These are phyloP conservation scores for Cryptosporidium felis DNA, from an alignment of 169 alveolate genomes.

Conservation along the genomic window DNA sequence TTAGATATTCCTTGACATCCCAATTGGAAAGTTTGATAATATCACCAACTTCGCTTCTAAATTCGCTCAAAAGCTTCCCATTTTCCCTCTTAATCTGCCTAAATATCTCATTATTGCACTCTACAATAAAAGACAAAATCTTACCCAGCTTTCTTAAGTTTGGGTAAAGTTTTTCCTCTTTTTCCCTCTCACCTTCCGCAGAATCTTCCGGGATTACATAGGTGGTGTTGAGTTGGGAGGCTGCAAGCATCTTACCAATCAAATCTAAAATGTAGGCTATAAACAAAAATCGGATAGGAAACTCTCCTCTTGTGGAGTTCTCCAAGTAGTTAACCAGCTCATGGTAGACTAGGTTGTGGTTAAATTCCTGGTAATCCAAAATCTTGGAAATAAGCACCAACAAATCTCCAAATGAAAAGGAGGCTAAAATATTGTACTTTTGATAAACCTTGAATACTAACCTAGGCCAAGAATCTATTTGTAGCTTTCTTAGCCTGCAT, in stretches of 20 bases:
- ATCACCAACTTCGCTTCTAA: constrained; percentile 4
- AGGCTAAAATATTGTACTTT: constrained; percentile 11
- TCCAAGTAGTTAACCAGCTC: constrained; percentile 10
- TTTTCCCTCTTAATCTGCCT: not conserved
- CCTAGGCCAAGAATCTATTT: constrained; percentile 32
- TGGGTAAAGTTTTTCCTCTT: too few species aligned
- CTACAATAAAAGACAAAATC: not conserved
- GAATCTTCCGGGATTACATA: too few species aligned
- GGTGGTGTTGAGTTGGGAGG: not conserved
- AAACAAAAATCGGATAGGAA: constrained; percentile 5
- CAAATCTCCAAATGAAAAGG: constrained; percentile 39
- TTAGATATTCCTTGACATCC: constrained; percentile 27
- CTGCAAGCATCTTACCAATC: not conserved
- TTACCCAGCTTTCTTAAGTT: not conserved
- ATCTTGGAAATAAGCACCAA: constrained; percentile 23
- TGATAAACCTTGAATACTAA: constrained; percentile 1
- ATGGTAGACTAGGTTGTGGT: not conserved
- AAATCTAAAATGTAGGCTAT: constrained; percentile 4
- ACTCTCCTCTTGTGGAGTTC: constrained; percentile 27
- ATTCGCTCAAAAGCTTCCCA: not conserved
- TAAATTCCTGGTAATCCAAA: constrained; percentile 1
- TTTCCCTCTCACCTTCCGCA: too few species aligned
- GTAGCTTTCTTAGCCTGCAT: constrained; percentile 2
- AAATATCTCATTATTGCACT: not conserved
- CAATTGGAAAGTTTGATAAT: constrained; percentile 40